phyloP scores from a whole-genome alignment of 352 stramenopile species.

The Pythium volutum region DNA sequence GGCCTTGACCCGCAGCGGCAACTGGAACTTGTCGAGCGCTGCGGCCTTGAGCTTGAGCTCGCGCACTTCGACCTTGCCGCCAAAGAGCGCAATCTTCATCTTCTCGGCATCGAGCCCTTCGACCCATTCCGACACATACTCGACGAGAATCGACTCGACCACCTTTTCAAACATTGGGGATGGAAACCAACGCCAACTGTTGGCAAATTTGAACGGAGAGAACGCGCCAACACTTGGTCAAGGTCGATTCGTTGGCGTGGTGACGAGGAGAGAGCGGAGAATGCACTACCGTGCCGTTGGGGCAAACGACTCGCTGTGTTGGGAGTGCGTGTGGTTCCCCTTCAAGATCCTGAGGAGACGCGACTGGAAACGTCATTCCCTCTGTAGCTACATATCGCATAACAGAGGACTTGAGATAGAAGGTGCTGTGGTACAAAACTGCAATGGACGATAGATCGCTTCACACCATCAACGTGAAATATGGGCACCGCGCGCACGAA shows the following conservation, averaged over 20 bases:
- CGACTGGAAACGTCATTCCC: constrained; percentile 14
- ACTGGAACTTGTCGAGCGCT: constrained; percentile 72
- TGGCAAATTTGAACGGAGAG: too few species aligned
- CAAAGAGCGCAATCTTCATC: constrained; percentile 84
- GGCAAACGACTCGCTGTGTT: neutral
- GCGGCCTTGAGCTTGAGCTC: constrained; percentile 69
- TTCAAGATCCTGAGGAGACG: constrained; percentile 25
- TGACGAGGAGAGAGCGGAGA: too few species aligned
- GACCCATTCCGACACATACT: constrained; percentile 87
- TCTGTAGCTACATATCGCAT: neutral
- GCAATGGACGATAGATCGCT: neutral
- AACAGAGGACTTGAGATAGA: constrained; percentile 1
- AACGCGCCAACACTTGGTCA: too few species aligned
- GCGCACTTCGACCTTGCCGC: constrained; percentile 79
- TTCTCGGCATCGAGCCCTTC: constrained; percentile 83
- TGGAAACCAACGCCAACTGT: too few species aligned
- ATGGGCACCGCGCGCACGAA: constrained; percentile 58
- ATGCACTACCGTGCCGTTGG: too few species aligned
- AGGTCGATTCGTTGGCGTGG: too few species aligned
- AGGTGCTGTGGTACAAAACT: constrained; percentile 5
- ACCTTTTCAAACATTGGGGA: constrained; percentile 85
- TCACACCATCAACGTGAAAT: neutral
- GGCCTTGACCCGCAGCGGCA: constrained; percentile 75
- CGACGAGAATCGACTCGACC: constrained; percentile 78
- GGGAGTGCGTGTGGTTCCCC: constrained; percentile 2